Evolutionary conservation across 2,329 filamentous ascomycete genomes (phyloP).

Genomic region (Ophiostoma piceae): DNA sequence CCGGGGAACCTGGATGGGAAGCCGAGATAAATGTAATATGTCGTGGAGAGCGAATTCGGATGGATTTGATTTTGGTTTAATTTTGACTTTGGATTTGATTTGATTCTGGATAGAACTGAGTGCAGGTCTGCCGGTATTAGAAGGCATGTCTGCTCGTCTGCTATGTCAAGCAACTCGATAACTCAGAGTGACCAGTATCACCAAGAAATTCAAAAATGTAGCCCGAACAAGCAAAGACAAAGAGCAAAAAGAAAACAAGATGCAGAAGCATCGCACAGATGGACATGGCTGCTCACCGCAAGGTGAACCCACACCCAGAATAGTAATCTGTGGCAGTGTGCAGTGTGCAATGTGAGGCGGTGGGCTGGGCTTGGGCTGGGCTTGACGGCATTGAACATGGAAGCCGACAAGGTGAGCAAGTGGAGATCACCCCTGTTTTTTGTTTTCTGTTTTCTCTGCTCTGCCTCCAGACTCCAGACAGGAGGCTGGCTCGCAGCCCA

Average conservation of each 20-base stretch:
- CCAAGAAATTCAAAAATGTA: too few relatives aligned
- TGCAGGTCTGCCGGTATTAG: too few relatives aligned
- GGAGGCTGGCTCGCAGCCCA: background rate
- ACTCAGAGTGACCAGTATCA: too few relatives aligned
- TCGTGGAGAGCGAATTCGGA: background rate
- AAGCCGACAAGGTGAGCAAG: background rate
- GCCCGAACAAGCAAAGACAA: too few relatives aligned
- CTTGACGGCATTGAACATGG: background rate
- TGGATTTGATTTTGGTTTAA: too few relatives aligned
- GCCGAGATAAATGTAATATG: background rate
- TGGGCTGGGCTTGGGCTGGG: background rate
- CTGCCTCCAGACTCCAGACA: too few relatives aligned
- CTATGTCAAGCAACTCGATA: too few relatives aligned
- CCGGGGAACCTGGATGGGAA: background rate
- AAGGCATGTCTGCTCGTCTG: too few relatives aligned
- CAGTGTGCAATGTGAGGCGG: background rate
- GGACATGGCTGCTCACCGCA: slow-evolving; percentile 8
- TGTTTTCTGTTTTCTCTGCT: too few relatives aligned
- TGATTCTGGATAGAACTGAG: too few relatives aligned
- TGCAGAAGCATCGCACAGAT: background rate
- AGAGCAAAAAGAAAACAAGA: background rate
- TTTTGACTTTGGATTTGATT: too few relatives aligned
- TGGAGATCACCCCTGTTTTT: background rate
- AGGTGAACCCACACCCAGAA: slow-evolving; percentile 4
- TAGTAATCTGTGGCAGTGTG: too few relatives aligned